Base-by-base conservation (phyloP, 345 rosid species). In the Melaleuca quinquenervia region DNA sequence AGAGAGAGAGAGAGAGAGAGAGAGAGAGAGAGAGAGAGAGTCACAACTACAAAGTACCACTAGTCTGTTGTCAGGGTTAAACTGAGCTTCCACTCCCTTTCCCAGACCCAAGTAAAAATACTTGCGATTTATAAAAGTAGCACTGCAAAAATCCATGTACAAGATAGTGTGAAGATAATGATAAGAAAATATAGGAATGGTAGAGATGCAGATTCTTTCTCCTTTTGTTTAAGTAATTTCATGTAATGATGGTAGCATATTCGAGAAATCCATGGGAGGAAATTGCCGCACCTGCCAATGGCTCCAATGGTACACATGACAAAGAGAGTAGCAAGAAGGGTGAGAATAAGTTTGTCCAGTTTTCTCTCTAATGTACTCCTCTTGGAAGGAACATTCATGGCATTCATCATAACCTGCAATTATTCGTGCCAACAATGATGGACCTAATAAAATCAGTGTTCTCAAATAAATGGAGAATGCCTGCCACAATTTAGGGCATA, bases 321-420 rank as follows among this genome's bases (percentile, higher is more conserved):
- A 87, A 95, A 93, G 58, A 98, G 98, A 89, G 97, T 94, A 86
- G 93, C 93, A 86, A 98, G 96, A 54, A 98, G 96, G 50, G 94
- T 84, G 58, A 98, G 97, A 85, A 98, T 98, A 86, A 96, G 99
- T 93, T 95, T 96, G 94, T 98, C 99, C 86, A 98, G 99, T 90
- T 96, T 98, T 93, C 98, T 95, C 91, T 98, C 99, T 87, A 98
- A 88, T 51, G 99, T 98, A 91, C 99, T 98, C 91, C 99, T 93
- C 91, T 98, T 98, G 82, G 99, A 98, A 90, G 99, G 99, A 89
- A 97, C 96, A 86, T 98, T 98, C 99, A 96, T 95, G 58, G 99
- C 93, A 90, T 98, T 98, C 99, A 98, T 98, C 99, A 98, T 98
- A 87, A 98, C 99, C 99, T 96, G 92, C 86, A 90, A 64, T 88